Evolutionary conservation across 1,284 basidiomycete genomes (phyloP), one percentile per base, ranked within the genome.

Genomic region (Hypsizygus ulmarius): DNA sequence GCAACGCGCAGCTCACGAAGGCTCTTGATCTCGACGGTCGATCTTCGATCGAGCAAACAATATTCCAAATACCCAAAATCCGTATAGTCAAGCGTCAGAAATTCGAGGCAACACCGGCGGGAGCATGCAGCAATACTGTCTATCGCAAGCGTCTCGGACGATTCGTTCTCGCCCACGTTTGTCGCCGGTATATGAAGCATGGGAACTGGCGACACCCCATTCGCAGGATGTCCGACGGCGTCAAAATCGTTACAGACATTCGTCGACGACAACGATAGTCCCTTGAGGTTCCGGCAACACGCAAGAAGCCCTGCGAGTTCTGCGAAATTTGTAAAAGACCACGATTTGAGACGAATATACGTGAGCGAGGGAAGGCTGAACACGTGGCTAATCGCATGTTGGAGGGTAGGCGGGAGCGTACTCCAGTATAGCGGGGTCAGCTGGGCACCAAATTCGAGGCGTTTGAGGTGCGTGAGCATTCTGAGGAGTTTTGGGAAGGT

Each of bases 1-100:
- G 71, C 68, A 29, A 73, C 59, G 18, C 71, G 66, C 19, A 73
- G 57, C 47, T 72, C 70, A n/a, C 67, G 64, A 14, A 73, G 59
- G 16, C 59, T 56, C 10, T 54, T 58, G 43, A 72, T 59, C 52
- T 67, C 64, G 34, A 71, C 52, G 38, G 63, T 52, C 36, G 63
- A 63, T n/a, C 53, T 53, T 16, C 58, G 59, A 42, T 63, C 62
- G 28, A 70, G 59, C 5, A 72, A 57, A 69, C 69, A 73, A 39
- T 67, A 58, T 25, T 63, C 65, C 27, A 70, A 61, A 34, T 61
- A 64, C 6, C 59, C 56, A 45, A 67, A 70, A 29, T 59, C 60
- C 35, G 71, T 64, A 46, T 63, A 68, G 49, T 73, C 71, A 44
- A 73, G 63, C 3, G 67, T 70, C 25, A 73, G 56, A 36, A 67